Percentiles rank a stretch among this genome's conserved stretches.
Evolutionary conservation across 2,329 filamentous ascomycete species (phyloP).

Genomic region (Sclerotinia borealis): DNA sequence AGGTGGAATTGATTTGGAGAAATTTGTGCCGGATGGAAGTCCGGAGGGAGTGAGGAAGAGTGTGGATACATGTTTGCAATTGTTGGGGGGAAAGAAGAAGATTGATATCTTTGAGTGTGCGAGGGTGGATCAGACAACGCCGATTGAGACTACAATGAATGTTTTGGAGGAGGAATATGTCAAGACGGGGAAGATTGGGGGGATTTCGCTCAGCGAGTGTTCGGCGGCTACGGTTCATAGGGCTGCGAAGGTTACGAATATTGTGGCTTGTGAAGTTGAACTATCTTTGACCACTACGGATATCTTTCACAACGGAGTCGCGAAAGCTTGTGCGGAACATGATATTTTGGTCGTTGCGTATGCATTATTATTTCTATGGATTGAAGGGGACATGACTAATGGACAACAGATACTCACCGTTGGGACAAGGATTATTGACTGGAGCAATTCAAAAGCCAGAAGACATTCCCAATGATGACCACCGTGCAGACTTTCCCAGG

Average conservation of each 20-base stretch:
- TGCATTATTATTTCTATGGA: slow-evolving; percentile 12
- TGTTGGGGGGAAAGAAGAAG: slow-evolving; percentile 43
- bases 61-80: slow-evolving; percentile 49
- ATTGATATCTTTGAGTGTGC: slow-evolving; percentile 51
- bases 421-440: slow-evolving; percentile 56
- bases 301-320: slow-evolving; percentile 36
- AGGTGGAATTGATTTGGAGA: slow-evolving; percentile 41
- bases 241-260: slow-evolving; percentile 35
- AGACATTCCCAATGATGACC: slow-evolving; percentile 51
- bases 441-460: slow-evolving; percentile 44
- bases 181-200: slow-evolving; percentile 39
- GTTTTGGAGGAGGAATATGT: slow-evolving; percentile 34
- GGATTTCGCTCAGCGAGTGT: slow-evolving; percentile 40
- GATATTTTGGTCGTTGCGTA: slow-evolving; percentile 61
- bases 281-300: slow-evolving; percentile 37
- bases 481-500: slow-evolving; percentile 53
- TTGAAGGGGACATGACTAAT: slow-evolving; percentile 10
- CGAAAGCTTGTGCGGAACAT: slow-evolving; percentile 50
- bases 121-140: slow-evolving; percentile 38
- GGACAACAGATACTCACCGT: slow-evolving; percentile 53
- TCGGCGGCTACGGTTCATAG: slow-evolving; percentile 37
- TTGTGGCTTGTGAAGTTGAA: slow-evolving; percentile 44
- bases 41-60: slow-evolving; percentile 49
- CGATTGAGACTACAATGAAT: slow-evolving; percentile 36
- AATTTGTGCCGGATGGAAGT: slow-evolving; percentile 43